Base-by-base conservation (phyloP, 495 filamentous ascomycete genomes). In the Podospora australis region DNA sequence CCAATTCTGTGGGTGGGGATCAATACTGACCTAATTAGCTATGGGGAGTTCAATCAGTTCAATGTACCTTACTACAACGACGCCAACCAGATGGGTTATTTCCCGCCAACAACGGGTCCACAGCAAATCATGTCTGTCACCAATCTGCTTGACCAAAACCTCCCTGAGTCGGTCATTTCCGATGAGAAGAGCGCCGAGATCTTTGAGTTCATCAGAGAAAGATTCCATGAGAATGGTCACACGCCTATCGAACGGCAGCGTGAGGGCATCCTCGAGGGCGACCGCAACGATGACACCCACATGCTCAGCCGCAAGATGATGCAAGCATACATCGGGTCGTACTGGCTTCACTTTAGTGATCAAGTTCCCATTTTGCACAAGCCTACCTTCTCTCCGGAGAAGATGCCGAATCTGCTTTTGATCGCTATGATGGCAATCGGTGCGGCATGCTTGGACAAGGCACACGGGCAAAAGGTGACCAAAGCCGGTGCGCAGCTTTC, bases 311-410 rank as follows among this genome's bases (percentile, higher is more conserved):
- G 90, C 47, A 83, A 82, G 57, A 95, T 92, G 85, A 94, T 98
- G 86, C 88, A 95, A 68, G 81, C 82, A 7, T 98, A 96, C 62
- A 89, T 97, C 57, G 79, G 81, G 4, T 92, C 89, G 11, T 98
- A 88, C 64, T 98, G 92, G 92, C 74, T 83, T 43, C 88, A 96
- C 62, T 95, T 96, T 54, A 94, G 94, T 66, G 81, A 89, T 44
- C 92, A 98, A 60, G 74, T 98, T 50, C 92, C 92, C 4, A 95
- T 98, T 44, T 74, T 98, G 32, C 92, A 98, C 60, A 85, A 88
- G 54, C 89, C 92, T 20, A 97, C 91, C 0, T 98, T 97, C 68
- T 84, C 81, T 7, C 83, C 90, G 0, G 87, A 95, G 64, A 83
- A 83, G 49, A 88, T 87, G 6, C 87, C 87, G 1, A 90, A 86